Base-by-base conservation (phyloP, 352 stramenopile species). In the Phytophthora constricta region DNA sequence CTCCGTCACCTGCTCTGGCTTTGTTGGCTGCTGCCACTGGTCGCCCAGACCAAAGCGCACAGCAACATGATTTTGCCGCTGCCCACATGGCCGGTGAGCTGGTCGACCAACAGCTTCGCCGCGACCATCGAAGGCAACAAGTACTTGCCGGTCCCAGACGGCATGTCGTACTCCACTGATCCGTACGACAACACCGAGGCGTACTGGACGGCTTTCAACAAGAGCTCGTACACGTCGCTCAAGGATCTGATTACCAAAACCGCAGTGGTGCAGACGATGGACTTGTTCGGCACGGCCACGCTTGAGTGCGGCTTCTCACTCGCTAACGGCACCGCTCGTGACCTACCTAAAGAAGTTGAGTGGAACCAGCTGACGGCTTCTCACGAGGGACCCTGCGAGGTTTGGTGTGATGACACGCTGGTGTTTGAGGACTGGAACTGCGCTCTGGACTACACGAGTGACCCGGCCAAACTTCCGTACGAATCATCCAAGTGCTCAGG, bases 341-440 rank as follows among this genome's bases (percentile, higher is more conserved):
- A 56, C 13, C 64, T 77, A 17, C 68, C 72, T 2, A 69, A 62
- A 41, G 70, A 77, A 17, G 71, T 82, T 22, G 70, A 85, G 31
- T 82, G 71, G 74, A 66, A 74, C 16, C 66, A 81, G 49, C 61
- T 80, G 48, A 80, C 74, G 16, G 39, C 62, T 0, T 83, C 68
- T 0, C 72, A 84, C 62, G 23, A 80, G 20, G 80, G 77, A 19
- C 80, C 77, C 7, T 85, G 80, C 25, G 80, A 89, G 26, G 55
- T 86, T 41, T 86, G 77, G 75, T 89, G 77, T 51, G 80, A 86
- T 42, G 58, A 86, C 59, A 62, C 65, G 4, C 37, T 77, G 8
- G 75, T 76, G 23, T 89, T 82, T 56, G 62, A 76, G 20, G 64
- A 86, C 58, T 76, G 79, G 39, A 80, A 88, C 75, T 88, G 77